These are phyloP conservation scores for Naumovozyma castellii DNA, from an alignment of 805 yeast species.

Conservation along the genomic window DNA sequence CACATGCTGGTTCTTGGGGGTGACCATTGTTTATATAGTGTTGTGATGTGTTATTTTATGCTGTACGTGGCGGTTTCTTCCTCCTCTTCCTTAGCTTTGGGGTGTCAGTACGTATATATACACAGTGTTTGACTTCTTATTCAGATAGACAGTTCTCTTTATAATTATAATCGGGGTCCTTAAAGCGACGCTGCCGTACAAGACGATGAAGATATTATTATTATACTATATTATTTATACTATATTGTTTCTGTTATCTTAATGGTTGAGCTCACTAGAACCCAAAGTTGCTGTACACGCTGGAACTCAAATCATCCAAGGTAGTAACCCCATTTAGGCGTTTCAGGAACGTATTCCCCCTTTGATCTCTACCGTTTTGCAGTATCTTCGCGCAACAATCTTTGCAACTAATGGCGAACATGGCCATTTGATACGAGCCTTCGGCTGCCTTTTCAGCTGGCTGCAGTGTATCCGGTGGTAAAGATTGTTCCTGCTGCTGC, in stretches of 20 bases:
- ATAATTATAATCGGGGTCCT: too few relatives aligned
- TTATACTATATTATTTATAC: too few relatives aligned
- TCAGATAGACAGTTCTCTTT: not conserved
- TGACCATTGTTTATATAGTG: constrained; percentile 3
- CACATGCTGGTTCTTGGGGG: constrained; percentile 23
- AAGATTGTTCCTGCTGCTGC: not conserved
- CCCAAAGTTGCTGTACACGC: constrained; percentile 73
- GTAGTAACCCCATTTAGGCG: constrained; percentile 31
- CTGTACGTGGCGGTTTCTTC: not conserved
- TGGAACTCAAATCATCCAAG: constrained; percentile 80
- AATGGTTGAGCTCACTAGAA: constrained; percentile 8
- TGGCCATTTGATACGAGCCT: constrained; percentile 20
- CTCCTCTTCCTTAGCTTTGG: not conserved
- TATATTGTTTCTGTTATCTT: too few relatives aligned
- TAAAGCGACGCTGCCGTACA: too few relatives aligned
- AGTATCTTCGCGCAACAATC: constrained; percentile 22
- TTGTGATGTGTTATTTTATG: not conserved
- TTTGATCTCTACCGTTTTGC: constrained; percentile 10
- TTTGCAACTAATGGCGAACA: constrained; percentile 23
- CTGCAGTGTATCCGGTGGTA: not conserved
- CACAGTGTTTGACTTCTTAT: not conserved
- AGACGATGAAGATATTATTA: too few relatives aligned
- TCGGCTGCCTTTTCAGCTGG: too few relatives aligned
- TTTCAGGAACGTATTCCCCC: constrained; percentile 17
- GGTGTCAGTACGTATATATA: too few relatives aligned